Base-by-base conservation (phyloP, 2,329 filamentous ascomycete genomes). In the Cladosporium sp. region DNA sequence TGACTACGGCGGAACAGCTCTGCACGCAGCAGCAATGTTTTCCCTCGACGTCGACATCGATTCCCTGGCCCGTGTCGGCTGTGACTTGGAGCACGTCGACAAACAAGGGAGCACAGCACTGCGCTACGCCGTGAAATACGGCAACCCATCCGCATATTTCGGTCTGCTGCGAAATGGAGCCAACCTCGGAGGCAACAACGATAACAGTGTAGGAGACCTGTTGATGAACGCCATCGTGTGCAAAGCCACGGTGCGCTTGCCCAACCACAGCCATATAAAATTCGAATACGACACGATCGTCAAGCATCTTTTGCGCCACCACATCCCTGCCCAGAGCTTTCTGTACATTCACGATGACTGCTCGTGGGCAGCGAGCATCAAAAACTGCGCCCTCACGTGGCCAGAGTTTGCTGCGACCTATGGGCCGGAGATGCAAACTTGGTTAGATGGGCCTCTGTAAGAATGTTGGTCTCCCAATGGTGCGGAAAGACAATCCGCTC, bases 231-330 rank as follows among this genome's bases (percentile, higher is more conserved):
- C 39, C 12, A 5, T 42, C 19, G 13, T 10, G 4, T 10, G 19
- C 12, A 20, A 19, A 42, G 39, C 36, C 36, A 3, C 3, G 4
- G 2, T 12, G 8, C 2, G 8, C 5, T 20, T 12, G 37, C 1
- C 1, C 4, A 12, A 3, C 1, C 2, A 10, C 19, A 3, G 8
- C n/a, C 3, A 0, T 1, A 22, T 3, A 4, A 12, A 28, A 28
- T 28, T 4, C 25, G 8, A 13, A 1, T 22, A 24, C 12, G 19
- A 24, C 6, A 5, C 20, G 20, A 24, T 42, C 19, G 20, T 7
- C 3, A 15, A 20, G 13, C 17, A 42, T 6, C 19, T 42, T 10
- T 24, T 42, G 39, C 20, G 25, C 25, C 4, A 28, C 25, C 25
- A 28, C 25, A 4, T 28, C 4, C 25, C 25, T 9, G 4, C 4